Conservation (phyloP, 495 filamentous ascomycete species). For the Xylaria scruposa region DNA sequence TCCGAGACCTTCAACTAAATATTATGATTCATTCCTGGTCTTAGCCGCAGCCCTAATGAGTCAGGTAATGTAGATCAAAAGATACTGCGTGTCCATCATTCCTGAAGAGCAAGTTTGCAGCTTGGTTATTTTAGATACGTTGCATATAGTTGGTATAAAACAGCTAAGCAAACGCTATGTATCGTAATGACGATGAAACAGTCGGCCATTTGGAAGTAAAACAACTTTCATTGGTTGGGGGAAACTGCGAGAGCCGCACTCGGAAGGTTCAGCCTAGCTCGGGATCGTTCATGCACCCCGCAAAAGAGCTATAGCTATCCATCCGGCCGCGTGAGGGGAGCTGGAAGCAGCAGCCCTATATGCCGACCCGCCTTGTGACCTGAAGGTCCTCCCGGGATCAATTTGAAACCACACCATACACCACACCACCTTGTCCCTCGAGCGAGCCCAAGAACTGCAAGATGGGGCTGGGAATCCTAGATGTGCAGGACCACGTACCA, state of each 20-base stretch:
- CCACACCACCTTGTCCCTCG: constrained; percentile 5
- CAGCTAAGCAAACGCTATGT: constrained; percentile 5
- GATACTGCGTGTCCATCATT: neutral
- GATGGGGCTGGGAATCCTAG: constrained; percentile 87
- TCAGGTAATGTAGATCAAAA: neutral
- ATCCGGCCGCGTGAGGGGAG: neutral
- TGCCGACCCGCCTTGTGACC: neutral
- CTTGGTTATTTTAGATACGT: neutral
- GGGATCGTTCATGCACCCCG: constrained; percentile 21
- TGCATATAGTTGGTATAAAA: neutral
- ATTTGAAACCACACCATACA: constrained; percentile 12
- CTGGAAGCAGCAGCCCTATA: neutral
- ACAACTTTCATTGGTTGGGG: neutral
- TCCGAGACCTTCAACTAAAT: neutral
- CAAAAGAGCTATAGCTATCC: constrained; percentile 13
- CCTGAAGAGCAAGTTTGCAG: neutral
- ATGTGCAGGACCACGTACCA: constrained; percentile 72
- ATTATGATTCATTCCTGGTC: neutral
- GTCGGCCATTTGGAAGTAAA: neutral
- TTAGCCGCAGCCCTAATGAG: neutral
- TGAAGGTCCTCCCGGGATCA: neutral
- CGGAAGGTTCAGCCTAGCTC: neutral
- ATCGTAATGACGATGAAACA: constrained; percentile 19
- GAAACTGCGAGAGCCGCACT: neutral
- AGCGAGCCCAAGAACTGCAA: constrained; percentile 1